These are phyloP conservation scores for thale cress (Arabidopsis thaliana) DNA, from an alignment of 345 rosid species.

Conservation along the genomic window TAIR10.1 NC_003070.9:18984001-18984500, in stretches of 20 bases:
- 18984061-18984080: too few relatives aligned
- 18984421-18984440: conserved; percentile 9
- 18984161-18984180: background rate
- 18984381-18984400: conserved; percentile 45
- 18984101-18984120: background rate
- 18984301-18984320: conserved; percentile 11
- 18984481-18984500: conserved; percentile 32
- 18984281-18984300: background rate
- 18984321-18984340: conserved; percentile 25
- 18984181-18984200: conserved; percentile 22
- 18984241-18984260: conserved; percentile 4
- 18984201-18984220: background rate
- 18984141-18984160: background rate
- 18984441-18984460: conserved; percentile 14
- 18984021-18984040: too few relatives aligned
- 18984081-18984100: background rate
- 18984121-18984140: background rate
- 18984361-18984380: conserved; percentile 40
- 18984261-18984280: conserved; percentile 14
- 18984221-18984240: background rate
- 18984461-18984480: conserved; percentile 38
- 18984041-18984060: too few relatives aligned
- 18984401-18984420: conserved; percentile 17
- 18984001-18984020: too few relatives aligned
- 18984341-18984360: conserved; percentile 22